These are phyloP conservation scores for Populus hybrid DNA, from an alignment of 441 rosid species.

Conservation along the genomic window DNA sequence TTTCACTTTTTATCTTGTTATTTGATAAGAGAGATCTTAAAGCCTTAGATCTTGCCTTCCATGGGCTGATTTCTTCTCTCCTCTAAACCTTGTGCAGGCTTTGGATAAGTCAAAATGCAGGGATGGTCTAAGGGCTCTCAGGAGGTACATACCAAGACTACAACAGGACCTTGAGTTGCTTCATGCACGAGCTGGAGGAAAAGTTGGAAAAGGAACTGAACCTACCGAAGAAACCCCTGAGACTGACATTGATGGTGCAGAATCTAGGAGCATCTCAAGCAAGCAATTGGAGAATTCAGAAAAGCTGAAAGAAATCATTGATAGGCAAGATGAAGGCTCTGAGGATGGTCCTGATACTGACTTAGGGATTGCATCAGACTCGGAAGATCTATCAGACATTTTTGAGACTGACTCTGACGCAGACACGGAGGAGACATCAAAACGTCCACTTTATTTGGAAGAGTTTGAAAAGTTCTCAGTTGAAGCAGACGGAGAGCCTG, in stretches of 20 bases:
- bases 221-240: slow-evolving; percentile 25
- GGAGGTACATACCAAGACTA: slow-evolving; percentile 73
- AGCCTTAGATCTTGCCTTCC: not conserved
- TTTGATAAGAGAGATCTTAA: not conserved
- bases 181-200: slow-evolving; percentile 44
- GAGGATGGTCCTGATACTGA: slow-evolving; percentile 47
- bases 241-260: slow-evolving; percentile 7
- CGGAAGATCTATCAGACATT: slow-evolving; percentile 78
- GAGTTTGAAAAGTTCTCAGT: slow-evolving; percentile 69
- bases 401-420: slow-evolving; percentile 76
- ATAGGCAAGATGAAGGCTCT: slow-evolving; percentile 37
- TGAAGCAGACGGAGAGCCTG: slow-evolving; percentile 39
- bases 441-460: slow-evolving; percentile 60
- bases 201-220: slow-evolving; percentile 28
- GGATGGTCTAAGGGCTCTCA: slow-evolving; percentile 77
- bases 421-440: slow-evolving; percentile 43
- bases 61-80: not conserved
- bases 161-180: slow-evolving; percentile 81
- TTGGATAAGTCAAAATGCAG: slow-evolving; percentile 84
- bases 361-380: slow-evolving; percentile 47
- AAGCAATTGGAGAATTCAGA: slow-evolving; percentile 32
- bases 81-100: slow-evolving; percentile 38
- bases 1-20: not conserved
- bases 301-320: slow-evolving; percentile 54
- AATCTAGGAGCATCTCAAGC: slow-evolving; percentile 24